phyloP scores from a whole-genome alignment of 2,329 filamentous ascomycete species.

The Scedosporium boydii region DNA sequence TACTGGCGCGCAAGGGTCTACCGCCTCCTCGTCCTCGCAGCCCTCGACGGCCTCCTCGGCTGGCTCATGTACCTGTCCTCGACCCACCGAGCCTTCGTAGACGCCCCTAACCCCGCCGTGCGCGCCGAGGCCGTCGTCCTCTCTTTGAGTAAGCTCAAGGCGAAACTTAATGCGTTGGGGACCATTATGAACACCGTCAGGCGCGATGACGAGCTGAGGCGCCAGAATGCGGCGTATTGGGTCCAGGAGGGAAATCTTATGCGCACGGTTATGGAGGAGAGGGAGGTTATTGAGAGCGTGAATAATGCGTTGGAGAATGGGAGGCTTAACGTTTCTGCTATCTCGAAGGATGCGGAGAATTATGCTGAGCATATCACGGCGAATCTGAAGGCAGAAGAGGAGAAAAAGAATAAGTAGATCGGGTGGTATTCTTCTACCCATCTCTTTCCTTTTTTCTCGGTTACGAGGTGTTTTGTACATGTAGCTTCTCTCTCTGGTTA shows the following conservation, averaged over 20 bases:
- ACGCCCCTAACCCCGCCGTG: conserved; percentile 50
- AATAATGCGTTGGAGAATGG: conserved; percentile 52
- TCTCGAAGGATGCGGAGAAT: conserved; percentile 54
- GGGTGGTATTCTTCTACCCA: no score
- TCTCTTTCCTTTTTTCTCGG: background rate
- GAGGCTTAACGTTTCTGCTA: conserved; percentile 51
- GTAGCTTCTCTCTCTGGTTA: background rate
- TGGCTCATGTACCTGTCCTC: conserved; percentile 63
- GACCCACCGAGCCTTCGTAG: conserved; percentile 69
- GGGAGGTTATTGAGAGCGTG: conserved; percentile 62
- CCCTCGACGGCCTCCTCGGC: conserved; percentile 55
- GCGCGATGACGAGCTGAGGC: conserved; percentile 62
- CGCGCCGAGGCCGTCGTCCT: conserved; percentile 53
- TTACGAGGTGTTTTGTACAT: background rate
- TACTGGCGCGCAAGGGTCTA: conserved; percentile 59
- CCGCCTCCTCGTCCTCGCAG: conserved; percentile 54
- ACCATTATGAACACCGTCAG: conserved; percentile 73
- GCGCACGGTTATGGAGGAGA: conserved; percentile 68
- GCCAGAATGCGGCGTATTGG: conserved; percentile 67
- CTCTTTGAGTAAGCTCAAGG: conserved; percentile 47
- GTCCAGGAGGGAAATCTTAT: conserved; percentile 63
- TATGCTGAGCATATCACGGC: conserved; percentile 40
- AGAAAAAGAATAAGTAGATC: conserved; percentile 2
- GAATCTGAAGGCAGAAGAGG: conserved; percentile 6
- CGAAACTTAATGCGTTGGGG: conserved; percentile 61